Evolutionary conservation across 768 basidiomycete species (phyloP), one percentile per base, ranked within the genome.

Genomic region (Boletus vermiculosoides): DNA sequence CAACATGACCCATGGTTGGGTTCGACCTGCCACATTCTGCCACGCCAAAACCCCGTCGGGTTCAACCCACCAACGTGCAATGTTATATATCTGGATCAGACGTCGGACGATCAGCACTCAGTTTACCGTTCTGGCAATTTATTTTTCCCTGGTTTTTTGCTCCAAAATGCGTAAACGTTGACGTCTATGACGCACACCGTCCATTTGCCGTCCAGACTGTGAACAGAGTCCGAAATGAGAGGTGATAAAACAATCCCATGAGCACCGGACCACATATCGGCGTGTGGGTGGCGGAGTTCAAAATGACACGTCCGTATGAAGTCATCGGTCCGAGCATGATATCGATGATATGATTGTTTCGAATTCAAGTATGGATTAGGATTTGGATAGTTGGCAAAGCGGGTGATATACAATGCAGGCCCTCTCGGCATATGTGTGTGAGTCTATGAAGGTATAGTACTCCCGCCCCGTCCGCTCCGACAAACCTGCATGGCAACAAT

Each of bases 361-460:
- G 50, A 31, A 53, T 41, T 5, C 20, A 22, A 49, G 48, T 55
- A 45, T 57, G 54, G 36, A 57, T 55, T 51, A 40, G 39, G 11
- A 31, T 44, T 42, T 13, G 31, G 41, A 49, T 55, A 23, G 45
- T 39, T 31, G 42, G 30, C 28, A 34, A 47, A 44, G 50, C 46
- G 49, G 58, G 53, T 58, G 52, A 54, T 64, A 53, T 67, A 70
- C 70, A 72, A 70, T 63, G 70, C 63, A 70, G 59, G 60, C 44
- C n/a, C 39, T 25, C 51, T 63, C 62, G 57, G 61, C 46, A 61
- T 57, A 34, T 49, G 22, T 36, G 49, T 50, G 58, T 60, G 60
- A 62, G 70, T 59, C 69, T 67, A 70, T 60, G 63, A 18, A 62
- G 49, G 30, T 42, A 52, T 57, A 54, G 54, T 48, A 55, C 66